Conservation (phyloP, 805 yeast genomes). For the Candida fluviatilis region DNA sequence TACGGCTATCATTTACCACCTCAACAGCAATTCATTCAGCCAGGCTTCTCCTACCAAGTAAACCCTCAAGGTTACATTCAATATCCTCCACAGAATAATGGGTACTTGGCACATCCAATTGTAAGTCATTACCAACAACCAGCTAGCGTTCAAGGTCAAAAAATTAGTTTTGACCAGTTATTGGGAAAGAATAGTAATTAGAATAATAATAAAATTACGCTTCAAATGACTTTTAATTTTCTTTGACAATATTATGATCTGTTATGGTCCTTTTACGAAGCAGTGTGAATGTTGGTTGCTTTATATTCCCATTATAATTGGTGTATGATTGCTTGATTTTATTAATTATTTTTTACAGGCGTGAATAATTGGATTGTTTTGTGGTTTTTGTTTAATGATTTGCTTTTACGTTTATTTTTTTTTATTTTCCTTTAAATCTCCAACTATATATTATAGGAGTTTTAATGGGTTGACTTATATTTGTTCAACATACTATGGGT, state of each 20-base stretch:
- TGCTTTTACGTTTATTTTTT: neutral
- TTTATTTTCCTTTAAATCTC: conserved; percentile 3
- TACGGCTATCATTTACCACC: conserved; percentile 2
- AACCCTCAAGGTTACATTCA: conserved; percentile 31
- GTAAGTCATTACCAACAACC: conserved; percentile 6
- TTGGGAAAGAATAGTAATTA: conserved; percentile 14
- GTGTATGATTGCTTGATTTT: too few relatives aligned
- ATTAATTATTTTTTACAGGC: neutral
- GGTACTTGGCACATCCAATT: conserved; percentile 6
- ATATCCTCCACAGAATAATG: conserved; percentile 16
- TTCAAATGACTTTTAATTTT: too few relatives aligned
- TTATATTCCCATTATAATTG: neutral
- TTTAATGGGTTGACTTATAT: too few relatives aligned
- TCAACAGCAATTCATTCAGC: conserved; percentile 17
- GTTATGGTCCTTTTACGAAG: too few relatives aligned
- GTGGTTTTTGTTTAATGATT: conserved; percentile 1
- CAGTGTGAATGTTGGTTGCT: neutral
- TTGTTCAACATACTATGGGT: too few relatives aligned
- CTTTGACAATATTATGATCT: too few relatives aligned
- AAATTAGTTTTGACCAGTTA: conserved; percentile 38
- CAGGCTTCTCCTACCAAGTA: conserved; percentile 29
- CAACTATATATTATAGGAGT: too few relatives aligned
- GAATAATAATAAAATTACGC: too few relatives aligned
- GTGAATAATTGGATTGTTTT: neutral
- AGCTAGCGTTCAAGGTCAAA: conserved; percentile 23